Base-by-base conservation (phyloP, 2,329 filamentous ascomycete genomes). In the Claviceps arundinis region DNA sequence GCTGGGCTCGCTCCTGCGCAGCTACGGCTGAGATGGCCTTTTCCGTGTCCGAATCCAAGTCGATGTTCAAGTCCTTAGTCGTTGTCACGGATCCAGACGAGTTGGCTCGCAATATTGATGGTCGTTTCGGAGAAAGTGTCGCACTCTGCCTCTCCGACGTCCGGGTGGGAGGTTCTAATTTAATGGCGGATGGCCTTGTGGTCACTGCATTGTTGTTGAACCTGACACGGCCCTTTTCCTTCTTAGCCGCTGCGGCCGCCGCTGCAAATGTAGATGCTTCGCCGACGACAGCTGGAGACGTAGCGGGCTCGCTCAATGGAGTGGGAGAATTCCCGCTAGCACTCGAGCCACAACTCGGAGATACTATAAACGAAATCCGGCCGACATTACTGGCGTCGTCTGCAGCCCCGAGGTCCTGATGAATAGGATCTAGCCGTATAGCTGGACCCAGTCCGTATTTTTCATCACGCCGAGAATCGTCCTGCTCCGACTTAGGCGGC, bases 221-320 rank as follows among this genome's bases (percentile, higher is more conserved):
- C 6, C 72, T 67, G 30, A 75, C 73, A 30, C 73, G 68, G 2
- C 69, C 71, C 56, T 73, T 75, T 55, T 75, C 72, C 48, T 66
- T 70, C 57, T 65, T 71, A n/a, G 44, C 49, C 2, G 52, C 50
- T 1, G 52, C 54, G 1, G 44, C 53, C 8, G 53, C 49, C 5
- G 47, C 53, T 3, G 34, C 50, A 7, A 14, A 37, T 11, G 44
- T 30, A 26, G 52, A 17, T 24, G 14, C 24, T 38, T 30, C 24
- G 30, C 41, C 34, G 19, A 9, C 42, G n/a, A 22, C 24, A 46
- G 41, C 19, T 17, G 41, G 34, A 41, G 48, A 30, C 24, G 44
- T 11, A 16, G 48, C 42, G 16, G 26, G 24, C 13, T 54, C 42
- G 37, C 5, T 9, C 13, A 24, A 11, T 22, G 43, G 19, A 26